A percentile compares a stretch with the other conserved stretches of the same genome.
Conservation (phyloP, 176 grass and related monocot genomes). For the Dactylis glomerata region DNA sequence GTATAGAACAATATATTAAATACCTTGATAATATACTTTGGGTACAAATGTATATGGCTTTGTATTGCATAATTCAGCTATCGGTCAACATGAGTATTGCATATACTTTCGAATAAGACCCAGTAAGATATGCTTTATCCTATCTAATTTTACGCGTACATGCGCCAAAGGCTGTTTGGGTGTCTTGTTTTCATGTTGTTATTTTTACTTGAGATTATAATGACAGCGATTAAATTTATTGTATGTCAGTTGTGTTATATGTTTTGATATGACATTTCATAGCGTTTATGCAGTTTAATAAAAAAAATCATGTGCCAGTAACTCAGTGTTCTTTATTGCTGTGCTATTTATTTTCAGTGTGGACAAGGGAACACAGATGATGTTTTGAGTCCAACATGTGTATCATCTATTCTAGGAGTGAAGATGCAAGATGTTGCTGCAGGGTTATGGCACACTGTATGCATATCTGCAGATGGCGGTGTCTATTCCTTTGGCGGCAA, state of each 20-base stretch:
- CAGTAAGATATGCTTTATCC: neutral
- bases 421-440: constrained; percentile 79
- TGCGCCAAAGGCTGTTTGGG: neutral
- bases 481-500: constrained; percentile 97
- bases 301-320: neutral
- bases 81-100: constrained; percentile 6
- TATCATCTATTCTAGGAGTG: constrained; percentile 89
- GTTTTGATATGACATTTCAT: neutral
- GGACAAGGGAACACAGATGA: constrained; percentile 94
- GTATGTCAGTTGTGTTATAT: neutral
- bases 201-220: neutral
- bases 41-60: neutral
- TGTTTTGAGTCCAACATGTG: constrained; percentile 80
- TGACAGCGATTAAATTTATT: neutral
- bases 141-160: neutral
- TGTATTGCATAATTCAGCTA: neutral
- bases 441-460: constrained; percentile 93
- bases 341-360: constrained; percentile 58
- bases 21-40: neutral
- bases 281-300: neutral
- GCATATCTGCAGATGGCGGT: constrained; percentile 85
- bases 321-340: constrained; percentile 8
- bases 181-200: neutral
- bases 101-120: neutral
- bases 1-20: too few species aligned